phyloP scores from a whole-genome alignment of 768 basidiomycete species.

The Nidula microcarpa region DNA sequence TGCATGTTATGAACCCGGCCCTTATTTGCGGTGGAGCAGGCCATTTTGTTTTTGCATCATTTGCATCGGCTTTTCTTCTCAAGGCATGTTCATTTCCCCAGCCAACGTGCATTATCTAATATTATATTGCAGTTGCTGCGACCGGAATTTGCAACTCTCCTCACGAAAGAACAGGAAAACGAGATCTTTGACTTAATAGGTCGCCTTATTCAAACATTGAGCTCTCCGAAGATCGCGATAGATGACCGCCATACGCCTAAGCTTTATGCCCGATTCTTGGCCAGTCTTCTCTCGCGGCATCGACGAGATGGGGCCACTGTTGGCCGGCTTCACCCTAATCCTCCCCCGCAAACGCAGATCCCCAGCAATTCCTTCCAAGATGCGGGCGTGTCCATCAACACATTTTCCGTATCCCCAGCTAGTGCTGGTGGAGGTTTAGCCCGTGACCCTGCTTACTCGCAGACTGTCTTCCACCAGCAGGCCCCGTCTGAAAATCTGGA shows the following conservation, averaged over 20 bases:
- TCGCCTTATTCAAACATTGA: constrained; percentile 67
- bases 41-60: constrained; percentile 76
- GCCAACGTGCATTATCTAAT: neutral
- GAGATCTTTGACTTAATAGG: constrained; percentile 73
- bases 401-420: constrained; percentile 19
- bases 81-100: constrained; percentile 43
- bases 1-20: neutral
- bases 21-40: constrained; percentile 27
- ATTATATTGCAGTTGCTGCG: constrained; percentile 51
- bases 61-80: constrained; percentile 80
- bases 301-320: constrained; percentile 64
- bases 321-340: constrained; percentile 49
- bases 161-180: constrained; percentile 59
- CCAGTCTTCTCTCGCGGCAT: constrained; percentile 64
- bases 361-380: constrained; percentile 7
- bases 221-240: constrained; percentile 70
- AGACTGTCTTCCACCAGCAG: constrained; percentile 8
- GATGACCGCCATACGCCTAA: constrained; percentile 81
- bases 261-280: constrained; percentile 77
- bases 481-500: constrained; percentile 16
- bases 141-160: constrained; percentile 66
- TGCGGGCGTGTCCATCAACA: constrained; percentile 19
- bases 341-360: constrained; percentile 35
- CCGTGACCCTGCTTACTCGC: constrained; percentile 12
- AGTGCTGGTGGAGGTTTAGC: constrained; percentile 12